A percentile compares a stretch with the other conserved stretches of the same genome.
Evolutionary conservation across 2,329 filamentous ascomycete genomes (phyloP).

Genomic region (Kalaharituber pfeilii): DNA sequence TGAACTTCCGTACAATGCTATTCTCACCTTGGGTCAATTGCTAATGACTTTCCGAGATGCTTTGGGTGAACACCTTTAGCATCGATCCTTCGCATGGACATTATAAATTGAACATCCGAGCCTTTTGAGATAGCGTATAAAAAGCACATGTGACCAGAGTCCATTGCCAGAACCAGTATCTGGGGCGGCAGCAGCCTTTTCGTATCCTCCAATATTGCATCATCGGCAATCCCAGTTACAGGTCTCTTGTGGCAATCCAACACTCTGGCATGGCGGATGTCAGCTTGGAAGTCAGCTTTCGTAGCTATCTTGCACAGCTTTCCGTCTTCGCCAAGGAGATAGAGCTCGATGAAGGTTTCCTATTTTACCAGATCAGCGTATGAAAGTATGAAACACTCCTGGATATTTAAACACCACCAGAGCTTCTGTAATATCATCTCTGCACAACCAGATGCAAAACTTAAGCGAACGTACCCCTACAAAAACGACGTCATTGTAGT

Average conservation of each 20-base stretch:
- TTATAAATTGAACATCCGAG: conserved; percentile 39
- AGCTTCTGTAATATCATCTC: too few species aligned
- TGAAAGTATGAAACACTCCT: too few species aligned
- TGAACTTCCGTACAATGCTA: conserved; percentile 29
- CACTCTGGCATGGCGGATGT: conserved; percentile 61
- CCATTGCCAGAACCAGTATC: conserved; percentile 57
- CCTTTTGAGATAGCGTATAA: conserved; percentile 44
- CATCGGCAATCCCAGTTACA: background rate
- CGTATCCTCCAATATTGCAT: background rate
- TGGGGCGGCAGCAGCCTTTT: conserved; percentile 47
- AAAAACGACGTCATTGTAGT: conserved; percentile 68
- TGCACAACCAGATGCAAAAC: background rate
- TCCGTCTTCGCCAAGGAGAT: conserved; percentile 51
- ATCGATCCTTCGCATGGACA: conserved; percentile 43
- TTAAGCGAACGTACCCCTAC: conserved; percentile 45
- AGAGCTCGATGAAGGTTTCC: conserved; percentile 67
- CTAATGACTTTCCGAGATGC: conserved; percentile 47
- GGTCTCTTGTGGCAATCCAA: background rate
- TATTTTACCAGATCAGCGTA: conserved; percentile 27
- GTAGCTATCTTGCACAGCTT: conserved; percentile 58
- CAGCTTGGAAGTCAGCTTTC: conserved; percentile 60
- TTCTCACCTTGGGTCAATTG: conserved; percentile 58
- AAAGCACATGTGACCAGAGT: conserved; percentile 57
- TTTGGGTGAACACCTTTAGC: conserved; percentile 34
- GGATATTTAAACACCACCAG: too few species aligned